Evolutionary conservation across 2,329 filamentous ascomycete species (phyloP).

Genomic region (Monilinia fructigena): DNA sequence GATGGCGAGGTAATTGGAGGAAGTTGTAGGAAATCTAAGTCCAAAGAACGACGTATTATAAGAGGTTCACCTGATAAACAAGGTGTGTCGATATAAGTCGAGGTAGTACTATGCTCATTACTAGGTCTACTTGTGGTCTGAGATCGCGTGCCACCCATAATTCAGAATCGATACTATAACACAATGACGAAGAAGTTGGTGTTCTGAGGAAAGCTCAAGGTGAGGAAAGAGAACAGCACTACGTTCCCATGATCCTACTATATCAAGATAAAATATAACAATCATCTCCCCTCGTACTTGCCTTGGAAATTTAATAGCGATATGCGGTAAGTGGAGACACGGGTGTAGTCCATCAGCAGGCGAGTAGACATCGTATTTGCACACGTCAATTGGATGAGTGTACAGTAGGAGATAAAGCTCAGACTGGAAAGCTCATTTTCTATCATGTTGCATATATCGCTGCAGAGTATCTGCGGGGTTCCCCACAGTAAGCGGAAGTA

Average conservation of each 20-base stretch:
- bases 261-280: conserved; percentile 12
- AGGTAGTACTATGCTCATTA: conserved; percentile 14
- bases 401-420: conserved; percentile 6
- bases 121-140: conserved; percentile 15
- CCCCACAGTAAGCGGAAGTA: conserved; percentile 20
- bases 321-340: not conserved
- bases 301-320: conserved; percentile 9
- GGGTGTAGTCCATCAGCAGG: not conserved
- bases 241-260: conserved; percentile 20
- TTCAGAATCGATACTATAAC: conserved; percentile 9
- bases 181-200: conserved; percentile 11
- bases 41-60: conserved; percentile 3
- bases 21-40: conserved; percentile 7
- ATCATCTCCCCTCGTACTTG: conserved; percentile 11
- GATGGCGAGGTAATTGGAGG: conserved; percentile 15
- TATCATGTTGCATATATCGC: conserved; percentile 21
- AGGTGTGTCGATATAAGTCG: conserved; percentile 7
- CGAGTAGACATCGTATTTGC: conserved; percentile 5
- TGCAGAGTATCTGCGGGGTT: conserved; percentile 16
- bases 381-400: conserved; percentile 14
- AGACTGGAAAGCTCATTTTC: conserved; percentile 4
- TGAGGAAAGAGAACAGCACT: conserved; percentile 14
- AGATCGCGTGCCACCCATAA: conserved; percentile 21
- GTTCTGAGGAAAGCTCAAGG: conserved; percentile 16
- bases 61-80: conserved; percentile 3